Evolutionary conservation across 148 eudicot species (phyloP).

Genomic region (Dianthus caryophyllus): DNA sequence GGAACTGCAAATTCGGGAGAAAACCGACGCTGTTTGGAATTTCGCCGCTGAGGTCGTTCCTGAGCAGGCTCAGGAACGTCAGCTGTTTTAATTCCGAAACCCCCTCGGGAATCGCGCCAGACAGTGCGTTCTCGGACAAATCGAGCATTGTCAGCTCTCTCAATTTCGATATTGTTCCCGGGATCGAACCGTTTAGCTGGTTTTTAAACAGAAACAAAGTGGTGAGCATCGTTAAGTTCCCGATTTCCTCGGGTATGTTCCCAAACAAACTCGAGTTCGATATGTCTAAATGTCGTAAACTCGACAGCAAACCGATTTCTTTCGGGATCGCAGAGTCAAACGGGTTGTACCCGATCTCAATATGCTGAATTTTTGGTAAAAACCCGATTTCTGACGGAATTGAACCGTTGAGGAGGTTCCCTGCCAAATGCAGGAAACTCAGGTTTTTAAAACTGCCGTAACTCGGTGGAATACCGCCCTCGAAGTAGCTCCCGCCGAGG

Average conservation of each 20-base stretch:
- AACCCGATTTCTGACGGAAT: constrained; percentile 54
- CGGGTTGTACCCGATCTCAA: constrained; percentile 73
- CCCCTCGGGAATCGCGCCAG: constrained; percentile 58
- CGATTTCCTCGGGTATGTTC: constrained; percentile 45
- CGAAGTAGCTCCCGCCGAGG: constrained; percentile 86
- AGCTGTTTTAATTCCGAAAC: constrained; percentile 46
- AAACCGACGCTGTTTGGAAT: constrained; percentile 65
- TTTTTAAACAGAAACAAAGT: constrained; percentile 53
- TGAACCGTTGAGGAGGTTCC: constrained; percentile 53
- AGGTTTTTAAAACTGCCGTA: constrained; percentile 52
- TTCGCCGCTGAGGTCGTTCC: constrained; percentile 55
- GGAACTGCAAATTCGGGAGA: constrained; percentile 42
- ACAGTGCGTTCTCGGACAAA: constrained; percentile 53
- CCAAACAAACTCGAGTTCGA: constrained; percentile 59
- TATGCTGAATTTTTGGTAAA: constrained; percentile 34
- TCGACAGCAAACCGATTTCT: constrained; percentile 42
- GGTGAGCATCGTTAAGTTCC: constrained; percentile 45
- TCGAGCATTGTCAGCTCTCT: constrained; percentile 43
- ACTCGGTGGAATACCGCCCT: constrained; percentile 53
- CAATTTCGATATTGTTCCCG: constrained; percentile 40
- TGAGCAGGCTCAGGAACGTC: constrained; percentile 37
- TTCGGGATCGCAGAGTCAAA: constrained; percentile 46
- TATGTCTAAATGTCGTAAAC: constrained; percentile 55
- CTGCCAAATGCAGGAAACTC: constrained; percentile 51
- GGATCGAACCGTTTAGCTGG: constrained; percentile 52